A percentile compares a stretch with the other conserved stretches of the same genome.
These are phyloP conservation scores for Kipferlia bialata DNA, from an alignment of 78 protist genomes.

Conservation along the genomic window DNA sequence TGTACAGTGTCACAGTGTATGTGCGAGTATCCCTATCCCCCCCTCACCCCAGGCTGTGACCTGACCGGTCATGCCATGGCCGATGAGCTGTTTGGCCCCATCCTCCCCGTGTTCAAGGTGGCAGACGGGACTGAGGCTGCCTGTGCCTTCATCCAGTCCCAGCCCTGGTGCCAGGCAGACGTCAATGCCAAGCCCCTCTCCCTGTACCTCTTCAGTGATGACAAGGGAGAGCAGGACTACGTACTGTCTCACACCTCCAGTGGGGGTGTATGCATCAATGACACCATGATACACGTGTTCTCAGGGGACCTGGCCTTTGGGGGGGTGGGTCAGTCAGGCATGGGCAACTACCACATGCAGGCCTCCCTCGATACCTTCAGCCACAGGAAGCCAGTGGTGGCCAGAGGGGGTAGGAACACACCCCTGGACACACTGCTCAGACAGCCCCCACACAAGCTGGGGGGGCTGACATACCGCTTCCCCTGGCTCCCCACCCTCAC, in stretches of 20 bases:
- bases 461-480: no score
- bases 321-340: slow-evolving; percentile 82
- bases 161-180: no score
- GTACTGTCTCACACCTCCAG: neutral
- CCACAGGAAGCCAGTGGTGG: slow-evolving; percentile 42
- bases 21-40: no score
- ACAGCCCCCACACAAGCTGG: neutral
- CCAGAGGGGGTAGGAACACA: neutral
- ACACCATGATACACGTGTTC: slow-evolving; percentile 16
- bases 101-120: no score
- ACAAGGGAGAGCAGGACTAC: neutral
- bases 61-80: slow-evolving; percentile 38
- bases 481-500: no score
- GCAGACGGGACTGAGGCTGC: no score
- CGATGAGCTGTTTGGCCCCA: slow-evolving; percentile 69
- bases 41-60: no score
- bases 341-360: slow-evolving; percentile 67
- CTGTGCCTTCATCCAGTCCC: no score
- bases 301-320: slow-evolving; percentile 70
- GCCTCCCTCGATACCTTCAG: slow-evolving; percentile 44
- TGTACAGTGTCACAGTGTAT: no score
- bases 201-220: slow-evolving; percentile 57
- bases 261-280: slow-evolving; percentile 34
- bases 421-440: neutral
- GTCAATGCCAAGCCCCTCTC: slow-evolving; percentile 71